These are phyloP conservation scores for Bothriochloa decipiens DNA, from an alignment of 176 grass and related monocot genomes.

Conservation along the genomic window DNA sequence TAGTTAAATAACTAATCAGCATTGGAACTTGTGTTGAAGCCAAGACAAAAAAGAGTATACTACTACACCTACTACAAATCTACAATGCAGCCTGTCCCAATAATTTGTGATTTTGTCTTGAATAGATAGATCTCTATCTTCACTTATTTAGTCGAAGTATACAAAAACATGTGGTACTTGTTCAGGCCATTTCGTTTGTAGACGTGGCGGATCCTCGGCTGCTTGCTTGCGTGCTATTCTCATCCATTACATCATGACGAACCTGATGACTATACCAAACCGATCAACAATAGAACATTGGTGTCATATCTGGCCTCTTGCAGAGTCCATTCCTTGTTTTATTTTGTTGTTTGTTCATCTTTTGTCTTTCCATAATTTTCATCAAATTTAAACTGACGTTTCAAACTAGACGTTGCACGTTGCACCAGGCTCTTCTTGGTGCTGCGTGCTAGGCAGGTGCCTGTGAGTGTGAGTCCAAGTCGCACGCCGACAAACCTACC, in stretches of 20 bases:
- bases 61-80: neutral
- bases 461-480: slow-evolving; percentile 8
- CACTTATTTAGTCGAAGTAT: neutral
- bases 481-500: slow-evolving; percentile 33
- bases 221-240: slow-evolving; percentile 13
- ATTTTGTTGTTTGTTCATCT: no score
- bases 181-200: neutral
- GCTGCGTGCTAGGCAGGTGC: neutral
- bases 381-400: neutral
- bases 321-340: no score
- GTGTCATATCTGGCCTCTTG: no score
- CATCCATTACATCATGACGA: neutral
- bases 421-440: neutral
- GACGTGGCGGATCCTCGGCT: slow-evolving; percentile 25
- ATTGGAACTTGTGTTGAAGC: slow-evolving; percentile 25
- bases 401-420: slow-evolving; percentile 5
- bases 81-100: slow-evolving; percentile 13
- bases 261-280: no score
- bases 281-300: no score
- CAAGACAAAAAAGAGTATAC: neutral
- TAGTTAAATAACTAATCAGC: slow-evolving; percentile 38
- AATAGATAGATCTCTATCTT: neutral
- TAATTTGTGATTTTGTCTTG: slow-evolving; percentile 20
- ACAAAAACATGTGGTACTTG: slow-evolving; percentile 28
- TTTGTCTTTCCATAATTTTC: no score